Conservation (phyloP, 495 filamentous ascomycete genomes). For the Aspergillus asperescens region DNA sequence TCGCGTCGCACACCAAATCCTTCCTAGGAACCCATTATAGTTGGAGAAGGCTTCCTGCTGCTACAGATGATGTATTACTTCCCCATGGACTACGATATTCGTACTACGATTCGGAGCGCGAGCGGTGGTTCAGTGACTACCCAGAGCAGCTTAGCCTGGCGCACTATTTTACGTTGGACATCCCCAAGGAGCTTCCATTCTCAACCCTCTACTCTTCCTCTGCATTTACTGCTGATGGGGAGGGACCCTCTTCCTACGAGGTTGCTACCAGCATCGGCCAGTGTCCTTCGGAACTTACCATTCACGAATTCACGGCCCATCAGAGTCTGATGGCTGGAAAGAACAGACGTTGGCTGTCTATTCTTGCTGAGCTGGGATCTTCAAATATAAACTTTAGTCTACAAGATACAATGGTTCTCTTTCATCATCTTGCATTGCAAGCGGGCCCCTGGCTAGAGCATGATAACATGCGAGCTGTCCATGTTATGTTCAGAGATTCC, state of each 20-base stretch:
- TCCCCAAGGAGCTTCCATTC: constrained; percentile 26
- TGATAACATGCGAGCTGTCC: constrained; percentile 17
- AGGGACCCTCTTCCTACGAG: constrained; percentile 29
- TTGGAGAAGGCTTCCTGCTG: constrained; percentile 22
- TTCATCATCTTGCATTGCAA: constrained; percentile 46
- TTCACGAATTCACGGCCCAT: constrained; percentile 50
- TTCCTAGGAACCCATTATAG: constrained; percentile 38
- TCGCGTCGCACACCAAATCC: constrained; percentile 45
- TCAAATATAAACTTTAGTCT: constrained; percentile 47
- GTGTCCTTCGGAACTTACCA: constrained; percentile 38
- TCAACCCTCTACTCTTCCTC: constrained; percentile 14
- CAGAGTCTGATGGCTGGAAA: constrained; percentile 29
- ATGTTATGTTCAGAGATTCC: constrained; percentile 27
- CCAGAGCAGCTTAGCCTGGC: constrained; percentile 27
- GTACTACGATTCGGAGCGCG: constrained; percentile 20
- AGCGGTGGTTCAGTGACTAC: constrained; percentile 29
- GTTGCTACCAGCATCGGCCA: constrained; percentile 38
- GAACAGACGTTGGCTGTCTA: constrained; percentile 47
- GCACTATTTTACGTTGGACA: constrained; percentile 31
- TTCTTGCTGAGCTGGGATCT: constrained; percentile 44
- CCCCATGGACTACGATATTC: constrained; percentile 18
- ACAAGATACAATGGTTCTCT: constrained; percentile 35
- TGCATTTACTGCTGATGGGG: constrained; percentile 14
- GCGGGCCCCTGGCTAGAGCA: constrained; percentile 30
- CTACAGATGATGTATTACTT: constrained; percentile 15